Evolutionary conservation across 1,284 basidiomycete genomes (phyloP).

Genomic region (Hypsizygus ulmarius): DNA sequence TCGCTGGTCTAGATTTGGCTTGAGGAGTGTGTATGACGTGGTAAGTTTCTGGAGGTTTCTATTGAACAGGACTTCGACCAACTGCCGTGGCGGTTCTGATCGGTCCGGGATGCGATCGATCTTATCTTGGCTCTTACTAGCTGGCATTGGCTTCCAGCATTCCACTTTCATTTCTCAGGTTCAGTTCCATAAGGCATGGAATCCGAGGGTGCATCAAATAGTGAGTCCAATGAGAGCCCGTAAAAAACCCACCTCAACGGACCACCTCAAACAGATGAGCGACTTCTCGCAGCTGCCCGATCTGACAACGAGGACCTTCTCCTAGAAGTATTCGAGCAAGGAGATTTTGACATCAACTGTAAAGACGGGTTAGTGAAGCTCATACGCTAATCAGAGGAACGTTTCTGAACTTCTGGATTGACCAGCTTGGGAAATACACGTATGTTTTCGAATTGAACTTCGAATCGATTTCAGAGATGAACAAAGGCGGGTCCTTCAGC

Average conservation of each 20-base stretch:
- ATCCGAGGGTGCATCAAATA: constrained; percentile 39
- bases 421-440: constrained; percentile 69
- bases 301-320: constrained; percentile 72
- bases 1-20: too few species aligned
- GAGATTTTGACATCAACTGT: constrained; percentile 69
- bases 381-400: constrained; percentile 1
- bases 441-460: constrained; percentile 21
- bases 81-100: too few species aligned
- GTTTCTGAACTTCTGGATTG: neutral
- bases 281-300: constrained; percentile 73
- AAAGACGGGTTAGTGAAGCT: constrained; percentile 63
- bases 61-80: too few species aligned
- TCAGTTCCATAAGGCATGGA: constrained; percentile 16
- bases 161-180: neutral
- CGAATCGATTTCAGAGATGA: neutral
- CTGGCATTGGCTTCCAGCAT: too few species aligned
- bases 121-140: too few species aligned
- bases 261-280: constrained; percentile 52
- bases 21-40: too few species aligned
- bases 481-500: constrained; percentile 39
- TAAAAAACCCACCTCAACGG: neutral
- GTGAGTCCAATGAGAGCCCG: constrained; percentile 26
- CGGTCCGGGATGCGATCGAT: too few species aligned
- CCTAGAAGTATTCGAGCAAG: constrained; percentile 56
- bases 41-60: too few species aligned